Percentiles rank a stretch among this genome's conserved stretches.
Evolutionary conservation across 208 protist genomes (phyloP).

Genomic region (Leptomonas seymouri): DNA sequence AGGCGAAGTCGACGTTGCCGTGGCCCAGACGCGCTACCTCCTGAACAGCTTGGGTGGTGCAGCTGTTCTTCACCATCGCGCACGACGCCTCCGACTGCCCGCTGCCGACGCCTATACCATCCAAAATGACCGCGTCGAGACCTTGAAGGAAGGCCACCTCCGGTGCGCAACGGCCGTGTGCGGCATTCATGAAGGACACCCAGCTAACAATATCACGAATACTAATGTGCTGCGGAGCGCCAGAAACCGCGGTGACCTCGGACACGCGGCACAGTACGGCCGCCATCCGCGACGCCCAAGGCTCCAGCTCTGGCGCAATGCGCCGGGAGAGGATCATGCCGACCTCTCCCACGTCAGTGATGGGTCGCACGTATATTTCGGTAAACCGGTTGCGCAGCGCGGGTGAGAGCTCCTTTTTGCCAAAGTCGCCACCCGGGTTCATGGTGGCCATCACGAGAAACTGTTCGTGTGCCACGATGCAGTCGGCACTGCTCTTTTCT

Average conservation of each 20-base stretch:
- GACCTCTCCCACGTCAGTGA: constrained; percentile 93
- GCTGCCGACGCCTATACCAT: constrained; percentile 94
- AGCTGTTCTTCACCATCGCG: constrained; percentile 35
- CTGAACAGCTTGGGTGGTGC: constrained; percentile 34
- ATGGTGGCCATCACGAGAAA: constrained; percentile 99
- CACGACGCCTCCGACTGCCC: constrained; percentile 65
- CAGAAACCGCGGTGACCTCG: constrained; percentile 37
- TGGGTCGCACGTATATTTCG: constrained; percentile 98
- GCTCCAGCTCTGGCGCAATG: constrained; percentile 45
- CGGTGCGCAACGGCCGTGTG: constrained; percentile 59
- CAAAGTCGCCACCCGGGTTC: constrained; percentile 99
- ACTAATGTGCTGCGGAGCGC: constrained; percentile 81
- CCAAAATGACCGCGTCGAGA: constrained; percentile 95
- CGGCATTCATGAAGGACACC: constrained; percentile 95
- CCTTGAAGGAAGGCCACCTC: constrained; percentile 95
- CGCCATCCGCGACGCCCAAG: constrained; percentile 82
- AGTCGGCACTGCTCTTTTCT: constrained; percentile 96
- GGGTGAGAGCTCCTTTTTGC: constrained; percentile 99
- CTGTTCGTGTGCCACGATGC: constrained; percentile 76
- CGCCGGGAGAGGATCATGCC: constrained; percentile 90
- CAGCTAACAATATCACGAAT: constrained; percentile 97
- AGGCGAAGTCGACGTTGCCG: constrained; percentile 25
- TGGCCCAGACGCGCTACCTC: constrained; percentile 16
- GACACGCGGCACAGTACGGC: constrained; percentile 69
- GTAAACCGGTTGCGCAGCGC: constrained; percentile 99